Conservation (phyloP, 768 basidiomycete genomes). For the Rhizopogon rudus region DNA sequence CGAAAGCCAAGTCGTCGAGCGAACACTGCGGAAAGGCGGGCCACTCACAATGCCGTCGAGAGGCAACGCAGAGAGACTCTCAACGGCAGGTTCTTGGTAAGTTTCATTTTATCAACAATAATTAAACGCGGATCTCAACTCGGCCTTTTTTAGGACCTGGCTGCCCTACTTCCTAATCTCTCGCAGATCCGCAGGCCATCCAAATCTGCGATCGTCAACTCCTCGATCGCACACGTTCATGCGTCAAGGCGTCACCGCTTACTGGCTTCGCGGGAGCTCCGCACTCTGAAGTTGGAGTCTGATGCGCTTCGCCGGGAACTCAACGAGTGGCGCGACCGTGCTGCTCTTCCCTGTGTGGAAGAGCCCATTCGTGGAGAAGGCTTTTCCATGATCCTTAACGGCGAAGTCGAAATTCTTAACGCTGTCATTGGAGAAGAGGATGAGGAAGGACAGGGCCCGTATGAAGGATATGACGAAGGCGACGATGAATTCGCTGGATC, state of each 20-base stretch:
- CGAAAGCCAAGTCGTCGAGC: constrained; percentile 85
- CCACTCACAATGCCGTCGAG: constrained; percentile 97
- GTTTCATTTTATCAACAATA: constrained; percentile 22
- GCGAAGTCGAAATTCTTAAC: constrained; percentile 64
- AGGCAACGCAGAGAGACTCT: constrained; percentile 89
- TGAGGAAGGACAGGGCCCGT: constrained; percentile 38
- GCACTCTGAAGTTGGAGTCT: constrained; percentile 71
- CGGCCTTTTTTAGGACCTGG: constrained; percentile 67
- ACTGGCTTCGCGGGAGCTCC: constrained; percentile 78
- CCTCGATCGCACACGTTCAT: constrained; percentile 85
- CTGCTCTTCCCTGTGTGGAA: constrained; percentile 64
- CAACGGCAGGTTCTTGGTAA: constrained; percentile 85
- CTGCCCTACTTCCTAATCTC: constrained; percentile 85
- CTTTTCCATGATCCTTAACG: constrained; percentile 64
- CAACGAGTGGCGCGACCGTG: constrained; percentile 88
- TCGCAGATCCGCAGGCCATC: constrained; percentile 89
- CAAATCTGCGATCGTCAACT: constrained; percentile 96
- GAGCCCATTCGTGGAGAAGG: constrained; percentile 70
- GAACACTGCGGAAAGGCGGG: constrained; percentile 94
- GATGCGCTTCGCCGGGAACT: constrained; percentile 87
- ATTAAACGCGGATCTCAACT: not conserved
- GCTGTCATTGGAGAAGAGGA: constrained; percentile 51
- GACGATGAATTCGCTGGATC: constrained; percentile 34
- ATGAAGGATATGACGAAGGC: constrained; percentile 35
- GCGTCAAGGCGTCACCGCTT: constrained; percentile 77